Conservation (phyloP, 2,329 filamentous ascomycete genomes). For the Fonsecaea monophora region DNA sequence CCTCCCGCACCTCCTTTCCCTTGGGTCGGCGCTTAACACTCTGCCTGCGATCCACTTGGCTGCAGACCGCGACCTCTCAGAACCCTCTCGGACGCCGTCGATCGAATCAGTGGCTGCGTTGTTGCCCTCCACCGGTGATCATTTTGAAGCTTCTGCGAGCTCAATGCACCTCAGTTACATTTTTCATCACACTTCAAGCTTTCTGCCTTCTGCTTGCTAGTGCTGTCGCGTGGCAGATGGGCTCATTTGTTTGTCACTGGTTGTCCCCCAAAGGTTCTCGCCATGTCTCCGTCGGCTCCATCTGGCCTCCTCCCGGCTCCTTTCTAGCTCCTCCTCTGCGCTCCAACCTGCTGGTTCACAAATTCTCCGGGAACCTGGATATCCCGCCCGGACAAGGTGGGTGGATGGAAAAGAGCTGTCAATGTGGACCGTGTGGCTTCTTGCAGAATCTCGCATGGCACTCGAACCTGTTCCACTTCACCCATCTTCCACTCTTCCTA, state of each 20-base stretch:
- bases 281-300: neutral
- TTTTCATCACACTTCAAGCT: constrained; percentile 27
- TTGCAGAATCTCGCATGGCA: constrained; percentile 21
- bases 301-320: neutral
- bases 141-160: constrained; percentile 22
- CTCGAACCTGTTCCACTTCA: constrained; percentile 1
- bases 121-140: constrained; percentile 20
- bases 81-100: neutral
- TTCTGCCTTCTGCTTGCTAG: constrained; percentile 4
- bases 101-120: constrained; percentile 21
- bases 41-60: constrained; percentile 12
- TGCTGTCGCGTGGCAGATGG: constrained; percentile 31
- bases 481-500: constrained; percentile 17
- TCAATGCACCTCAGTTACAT: constrained; percentile 19
- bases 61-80: neutral
- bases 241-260: constrained; percentile 8
- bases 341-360: constrained; percentile 34
- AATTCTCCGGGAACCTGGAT: constrained; percentile 31
- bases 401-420: neutral
- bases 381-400: constrained; percentile 7
- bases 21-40: constrained; percentile 34
- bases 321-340: neutral
- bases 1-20: constrained; percentile 32
- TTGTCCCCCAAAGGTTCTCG: constrained; percentile 3
- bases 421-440: constrained; percentile 4